A percentile compares a stretch with the other conserved stretches of the same genome.
These are phyloP conservation scores for Dichotomocladium elegans DNA, from an alignment of 371 early-diverging fungal species.

Conservation along the genomic window DNA sequence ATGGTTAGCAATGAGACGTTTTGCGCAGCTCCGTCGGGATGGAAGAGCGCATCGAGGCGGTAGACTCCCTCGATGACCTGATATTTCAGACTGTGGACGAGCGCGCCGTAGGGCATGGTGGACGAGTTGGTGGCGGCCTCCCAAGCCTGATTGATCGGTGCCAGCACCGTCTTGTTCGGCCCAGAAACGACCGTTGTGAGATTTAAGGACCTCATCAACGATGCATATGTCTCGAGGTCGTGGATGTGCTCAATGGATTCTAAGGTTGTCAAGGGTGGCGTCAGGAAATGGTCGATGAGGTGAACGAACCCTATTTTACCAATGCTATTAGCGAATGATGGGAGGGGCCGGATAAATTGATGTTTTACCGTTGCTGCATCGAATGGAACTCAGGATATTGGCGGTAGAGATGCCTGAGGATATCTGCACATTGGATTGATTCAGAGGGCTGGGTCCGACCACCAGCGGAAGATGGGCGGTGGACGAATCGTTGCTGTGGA, in stretches of 20 bases:
- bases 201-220: constrained; percentile 15
- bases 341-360: background rate
- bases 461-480: constrained; percentile 14
- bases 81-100: constrained; percentile 25
- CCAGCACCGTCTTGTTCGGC: constrained; percentile 24
- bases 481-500: constrained; percentile 8
- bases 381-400: constrained; percentile 9
- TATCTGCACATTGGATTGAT: constrained; percentile 5
- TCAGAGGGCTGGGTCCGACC: constrained; percentile 7
- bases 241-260: constrained; percentile 16
- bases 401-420: constrained; percentile 17
- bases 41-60: constrained; percentile 8
- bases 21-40: background rate
- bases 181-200: constrained; percentile 17
- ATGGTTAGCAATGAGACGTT: constrained; percentile 4
- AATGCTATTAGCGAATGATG: background rate
- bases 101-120: constrained; percentile 21
- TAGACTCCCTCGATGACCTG: constrained; percentile 22
- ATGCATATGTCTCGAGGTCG: constrained; percentile 15
- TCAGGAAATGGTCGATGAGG: constrained; percentile 16
- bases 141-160: constrained; percentile 24
- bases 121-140: constrained; percentile 13
- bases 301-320: constrained; percentile 21
- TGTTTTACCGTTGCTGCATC: constrained; percentile 26
- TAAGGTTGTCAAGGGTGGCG: constrained; percentile 13